A percentile compares a stretch with the other conserved stretches of the same genome.
These are phyloP conservation scores for Fusarium sulawesiense DNA, from an alignment of 2,329 filamentous ascomycete genomes.

Conservation along the genomic window DNA sequence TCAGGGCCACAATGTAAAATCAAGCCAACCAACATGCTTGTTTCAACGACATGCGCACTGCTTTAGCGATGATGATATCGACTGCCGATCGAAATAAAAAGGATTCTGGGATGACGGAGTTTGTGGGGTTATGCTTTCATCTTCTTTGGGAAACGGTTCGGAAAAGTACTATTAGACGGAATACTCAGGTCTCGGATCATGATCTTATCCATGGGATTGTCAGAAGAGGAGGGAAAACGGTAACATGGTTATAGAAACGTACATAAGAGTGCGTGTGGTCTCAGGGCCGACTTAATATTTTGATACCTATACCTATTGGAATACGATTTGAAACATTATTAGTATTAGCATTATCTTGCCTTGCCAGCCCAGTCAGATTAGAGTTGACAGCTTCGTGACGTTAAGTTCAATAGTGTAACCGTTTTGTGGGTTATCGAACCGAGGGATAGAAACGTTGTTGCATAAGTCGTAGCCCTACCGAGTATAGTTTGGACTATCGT, in stretches of 20 bases:
- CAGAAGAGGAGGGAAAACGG: conserved; percentile 36
- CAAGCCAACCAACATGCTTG: conserved; percentile 17
- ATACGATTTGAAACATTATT: conserved; percentile 15
- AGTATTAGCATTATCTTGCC: not conserved
- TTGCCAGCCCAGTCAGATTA: not conserved
- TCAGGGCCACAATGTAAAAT: conserved; percentile 36
- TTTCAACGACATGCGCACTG: conserved; percentile 36
- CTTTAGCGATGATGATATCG: conserved; percentile 42
- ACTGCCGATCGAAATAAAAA: conserved; percentile 42
- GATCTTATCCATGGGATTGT: conserved; percentile 34
- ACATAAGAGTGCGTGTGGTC: conserved; percentile 41
- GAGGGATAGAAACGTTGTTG: conserved; percentile 15
- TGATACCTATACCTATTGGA: conserved; percentile 26
- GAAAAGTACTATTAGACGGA: conserved; percentile 45
- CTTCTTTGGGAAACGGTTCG: conserved; percentile 39
- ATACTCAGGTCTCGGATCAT: conserved; percentile 38
- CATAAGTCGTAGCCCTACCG: conserved; percentile 40
- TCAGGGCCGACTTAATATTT: conserved; percentile 36
- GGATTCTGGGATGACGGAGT: conserved; percentile 37
- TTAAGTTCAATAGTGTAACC: conserved; percentile 11
- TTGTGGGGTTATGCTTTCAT: conserved; percentile 41
- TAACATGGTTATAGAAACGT: conserved; percentile 44
- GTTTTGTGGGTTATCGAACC: conserved; percentile 17
- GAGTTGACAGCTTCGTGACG: not conserved
- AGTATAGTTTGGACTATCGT: conserved; percentile 34